Percentiles rank a stretch among this genome's conserved stretches.
Conservation (phyloP, 768 basidiomycete genomes). For the Lepiota brunneoincarnata region DNA sequence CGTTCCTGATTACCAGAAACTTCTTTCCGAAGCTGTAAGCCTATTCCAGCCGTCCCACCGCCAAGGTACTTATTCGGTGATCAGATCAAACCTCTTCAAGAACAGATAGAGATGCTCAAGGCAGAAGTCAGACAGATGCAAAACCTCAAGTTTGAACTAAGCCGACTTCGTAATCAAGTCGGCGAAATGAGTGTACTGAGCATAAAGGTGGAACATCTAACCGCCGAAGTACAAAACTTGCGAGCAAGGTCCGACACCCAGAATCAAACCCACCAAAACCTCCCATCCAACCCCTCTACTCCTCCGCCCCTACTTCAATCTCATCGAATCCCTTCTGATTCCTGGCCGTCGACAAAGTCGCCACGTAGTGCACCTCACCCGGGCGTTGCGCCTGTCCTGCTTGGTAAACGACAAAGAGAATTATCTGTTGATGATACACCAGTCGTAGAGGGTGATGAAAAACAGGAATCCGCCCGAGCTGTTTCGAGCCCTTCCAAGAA, state of each 20-base stretch:
- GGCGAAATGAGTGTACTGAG: neutral
- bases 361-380: conserved; percentile 26
- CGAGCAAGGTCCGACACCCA: neutral
- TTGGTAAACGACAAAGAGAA: conserved; percentile 70
- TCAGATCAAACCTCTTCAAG: conserved; percentile 15
- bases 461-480: conserved; percentile 34
- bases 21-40: conserved; percentile 6
- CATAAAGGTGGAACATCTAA: too few species aligned
- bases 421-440: conserved; percentile 40
- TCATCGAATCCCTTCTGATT: conserved; percentile 3
- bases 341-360: conserved; percentile 8
- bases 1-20: neutral
- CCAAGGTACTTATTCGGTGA: conserved; percentile 12
- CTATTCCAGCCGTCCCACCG: too few species aligned
- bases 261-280: neutral
- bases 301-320: conserved; percentile 6
- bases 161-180: conserved; percentile 17
- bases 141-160: conserved; percentile 20
- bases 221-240: too few species aligned
- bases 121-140: conserved; percentile 20
- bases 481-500: conserved; percentile 48
- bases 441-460: conserved; percentile 41
- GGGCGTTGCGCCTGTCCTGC: conserved; percentile 40
- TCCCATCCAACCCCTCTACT: conserved; percentile 16
- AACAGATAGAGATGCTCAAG: conserved; percentile 23